Conservation (phyloP, 176 grass and related monocot species). For the Pharus latifolius region DNA sequence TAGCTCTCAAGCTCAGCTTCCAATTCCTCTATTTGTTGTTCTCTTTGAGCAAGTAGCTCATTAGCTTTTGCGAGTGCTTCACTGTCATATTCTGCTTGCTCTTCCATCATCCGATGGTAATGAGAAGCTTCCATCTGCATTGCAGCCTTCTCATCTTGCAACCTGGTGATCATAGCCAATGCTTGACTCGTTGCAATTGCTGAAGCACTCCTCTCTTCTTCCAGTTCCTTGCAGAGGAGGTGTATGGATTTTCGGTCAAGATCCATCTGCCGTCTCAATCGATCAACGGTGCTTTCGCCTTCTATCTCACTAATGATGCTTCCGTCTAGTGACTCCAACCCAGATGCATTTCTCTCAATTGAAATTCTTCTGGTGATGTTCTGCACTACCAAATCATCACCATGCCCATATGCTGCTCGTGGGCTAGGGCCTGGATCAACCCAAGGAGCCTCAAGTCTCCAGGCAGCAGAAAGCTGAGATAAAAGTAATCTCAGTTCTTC, state of each 20-base stretch:
- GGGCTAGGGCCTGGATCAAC: constrained; percentile 56
- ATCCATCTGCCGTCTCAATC: constrained; percentile 61
- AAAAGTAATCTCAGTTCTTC: constrained; percentile 76
- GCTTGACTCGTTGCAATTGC: constrained; percentile 82
- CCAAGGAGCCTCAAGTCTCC: constrained; percentile 50
- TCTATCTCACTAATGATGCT: constrained; percentile 80
- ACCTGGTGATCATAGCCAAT: constrained; percentile 87
- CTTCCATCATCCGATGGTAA: constrained; percentile 96
- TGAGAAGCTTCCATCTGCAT: constrained; percentile 94
- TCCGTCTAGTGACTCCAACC: constrained; percentile 66
- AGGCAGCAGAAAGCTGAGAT: constrained; percentile 65
- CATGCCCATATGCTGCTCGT: constrained; percentile 36
- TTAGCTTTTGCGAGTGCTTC: constrained; percentile 57
- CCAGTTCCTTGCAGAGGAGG: constrained; percentile 80
- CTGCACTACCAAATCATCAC: constrained; percentile 59
- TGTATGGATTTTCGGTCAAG: constrained; percentile 74
- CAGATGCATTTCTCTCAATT: constrained; percentile 60
- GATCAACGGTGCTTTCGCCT: constrained; percentile 61
- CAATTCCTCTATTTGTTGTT: constrained; percentile 65
- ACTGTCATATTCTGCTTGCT: constrained; percentile 80
- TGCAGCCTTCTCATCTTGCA: constrained; percentile 94
- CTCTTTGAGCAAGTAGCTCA: constrained; percentile 61
- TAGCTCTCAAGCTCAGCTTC: constrained; percentile 55
- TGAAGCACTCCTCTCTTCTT: constrained; percentile 90
- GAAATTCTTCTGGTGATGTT: constrained; percentile 76